Conservation (phyloP, 352 stramenopile genomes). For the Globisporangium lucens region DNA sequence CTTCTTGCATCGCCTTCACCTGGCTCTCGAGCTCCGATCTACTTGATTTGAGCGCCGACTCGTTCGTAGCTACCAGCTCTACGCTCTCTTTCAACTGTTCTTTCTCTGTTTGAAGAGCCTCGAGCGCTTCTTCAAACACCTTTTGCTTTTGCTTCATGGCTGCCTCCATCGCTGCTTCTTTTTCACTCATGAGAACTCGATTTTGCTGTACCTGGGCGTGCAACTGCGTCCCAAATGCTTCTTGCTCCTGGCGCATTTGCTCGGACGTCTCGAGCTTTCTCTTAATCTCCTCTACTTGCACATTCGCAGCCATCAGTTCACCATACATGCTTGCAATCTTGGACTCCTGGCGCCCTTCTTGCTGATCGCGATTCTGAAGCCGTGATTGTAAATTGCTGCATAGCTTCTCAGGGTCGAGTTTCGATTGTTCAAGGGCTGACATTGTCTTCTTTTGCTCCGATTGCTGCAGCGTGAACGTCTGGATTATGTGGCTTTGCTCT, state of each 20-base stretch:
- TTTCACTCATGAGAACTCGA: conserved; percentile 38
- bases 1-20: conserved; percentile 29
- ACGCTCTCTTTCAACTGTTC: conserved; percentile 40
- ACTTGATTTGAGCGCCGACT: conserved; percentile 30
- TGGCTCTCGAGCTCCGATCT: conserved; percentile 34
- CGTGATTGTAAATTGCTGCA: conserved; percentile 50
- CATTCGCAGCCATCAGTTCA: conserved; percentile 71
- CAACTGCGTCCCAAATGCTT: conserved; percentile 47
- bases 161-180: conserved; percentile 41
- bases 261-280: conserved; percentile 64
- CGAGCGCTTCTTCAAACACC: conserved; percentile 27
- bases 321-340: conserved; percentile 61
- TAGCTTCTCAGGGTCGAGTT: conserved; percentile 66
- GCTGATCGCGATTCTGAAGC: conserved; percentile 52
- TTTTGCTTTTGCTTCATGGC: conserved; percentile 37
- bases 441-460: conserved; percentile 56
- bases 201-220: conserved; percentile 54
- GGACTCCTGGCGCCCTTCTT: conserved; percentile 68
- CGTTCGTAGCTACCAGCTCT: conserved; percentile 30
- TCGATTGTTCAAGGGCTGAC: conserved; percentile 56
- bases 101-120: conserved; percentile 35
- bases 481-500: conserved; percentile 53
- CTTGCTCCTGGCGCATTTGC: conserved; percentile 62
- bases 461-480: conserved; percentile 52
- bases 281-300: conserved; percentile 73